These are phyloP conservation scores for Penicillium parvum DNA, from an alignment of 495 filamentous ascomycete genomes.

Conservation along the genomic window DNA sequence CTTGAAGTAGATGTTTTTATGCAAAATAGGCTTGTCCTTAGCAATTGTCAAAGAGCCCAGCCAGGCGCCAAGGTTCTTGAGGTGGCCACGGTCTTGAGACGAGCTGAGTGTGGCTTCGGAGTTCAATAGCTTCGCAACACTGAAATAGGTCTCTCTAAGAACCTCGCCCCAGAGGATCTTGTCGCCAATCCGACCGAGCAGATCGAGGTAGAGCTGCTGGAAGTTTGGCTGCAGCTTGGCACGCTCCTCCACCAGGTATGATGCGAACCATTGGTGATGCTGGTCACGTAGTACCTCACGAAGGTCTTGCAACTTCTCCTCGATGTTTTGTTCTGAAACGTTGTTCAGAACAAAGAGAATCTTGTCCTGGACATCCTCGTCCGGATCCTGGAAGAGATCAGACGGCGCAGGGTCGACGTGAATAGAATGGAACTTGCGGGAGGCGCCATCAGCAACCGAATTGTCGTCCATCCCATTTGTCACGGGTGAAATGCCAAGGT, in stretches of 20 bases:
- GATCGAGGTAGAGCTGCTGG: slow-evolving; percentile 84
- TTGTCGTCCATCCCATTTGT: slow-evolving; percentile 68
- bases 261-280: slow-evolving; percentile 93
- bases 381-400: slow-evolving; percentile 69
- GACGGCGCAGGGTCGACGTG: slow-evolving; percentile 62
- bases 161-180: slow-evolving; percentile 80
- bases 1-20: slow-evolving; percentile 95
- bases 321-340: slow-evolving; percentile 80
- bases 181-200: slow-evolving; percentile 78
- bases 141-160: slow-evolving; percentile 86
- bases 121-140: slow-evolving; percentile 79
- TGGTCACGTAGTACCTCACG: slow-evolving; percentile 69
- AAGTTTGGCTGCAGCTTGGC: slow-evolving; percentile 96
- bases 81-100: slow-evolving; percentile 72
- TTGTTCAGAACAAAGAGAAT: slow-evolving; percentile 97
- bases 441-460: slow-evolving; percentile 44
- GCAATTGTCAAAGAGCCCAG: slow-evolving; percentile 91
- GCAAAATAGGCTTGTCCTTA: slow-evolving; percentile 91
- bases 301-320: slow-evolving; percentile 74
- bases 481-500: slow-evolving; percentile 36
- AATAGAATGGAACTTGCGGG: slow-evolving; percentile 66
- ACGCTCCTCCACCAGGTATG: slow-evolving; percentile 91
- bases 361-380: slow-evolving; percentile 81
- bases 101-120: slow-evolving; percentile 77
- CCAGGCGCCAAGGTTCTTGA: slow-evolving; percentile 92